A percentile compares a stretch with the other conserved stretches of the same genome.
phyloP scores from a whole-genome alignment of 441 rosid genomes.

The Euphorbia schlechtendalii region DNA sequence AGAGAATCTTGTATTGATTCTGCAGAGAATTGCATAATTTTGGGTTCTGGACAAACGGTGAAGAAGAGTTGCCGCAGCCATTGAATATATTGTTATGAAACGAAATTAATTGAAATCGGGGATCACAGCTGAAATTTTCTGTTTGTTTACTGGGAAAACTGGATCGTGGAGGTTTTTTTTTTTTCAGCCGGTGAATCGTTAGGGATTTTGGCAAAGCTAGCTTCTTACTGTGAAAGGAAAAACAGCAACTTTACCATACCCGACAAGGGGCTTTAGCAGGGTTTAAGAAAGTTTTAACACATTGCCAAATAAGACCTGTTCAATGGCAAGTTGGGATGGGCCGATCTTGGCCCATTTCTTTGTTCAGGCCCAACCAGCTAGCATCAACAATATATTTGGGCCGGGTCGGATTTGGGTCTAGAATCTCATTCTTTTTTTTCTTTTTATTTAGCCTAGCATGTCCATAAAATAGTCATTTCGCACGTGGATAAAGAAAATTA shows the following conservation, averaged over 20 bases:
- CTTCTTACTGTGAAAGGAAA: not conserved
- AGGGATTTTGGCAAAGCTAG: not conserved
- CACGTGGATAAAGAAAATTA: too few species aligned
- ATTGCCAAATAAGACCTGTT: too few species aligned
- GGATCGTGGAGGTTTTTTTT: not conserved
- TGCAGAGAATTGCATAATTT: conserved; percentile 18
- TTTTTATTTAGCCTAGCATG: too few species aligned
- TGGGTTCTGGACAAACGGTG: conserved; percentile 28
- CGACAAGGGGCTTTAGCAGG: not conserved
- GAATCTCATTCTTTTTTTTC: too few species aligned
- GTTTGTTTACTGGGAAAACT: not conserved
- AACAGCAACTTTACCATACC: not conserved
- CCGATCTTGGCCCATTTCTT: too few species aligned
- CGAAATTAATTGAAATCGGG: conserved; percentile 2
- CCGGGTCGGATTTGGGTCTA: too few species aligned
- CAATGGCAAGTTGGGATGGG: too few species aligned
- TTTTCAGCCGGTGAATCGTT: not conserved
- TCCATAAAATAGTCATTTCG: too few species aligned
- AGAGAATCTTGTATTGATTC: conserved; percentile 24
- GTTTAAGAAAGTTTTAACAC: not conserved
- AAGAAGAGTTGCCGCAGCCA: conserved; percentile 32
- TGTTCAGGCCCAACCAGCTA: too few species aligned
- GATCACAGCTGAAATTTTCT: conserved; percentile 1
- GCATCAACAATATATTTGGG: too few species aligned
- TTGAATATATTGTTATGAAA: not conserved